Conservation (phyloP, 495 filamentous ascomycete species). For the Tuber melanosporum region DNA sequence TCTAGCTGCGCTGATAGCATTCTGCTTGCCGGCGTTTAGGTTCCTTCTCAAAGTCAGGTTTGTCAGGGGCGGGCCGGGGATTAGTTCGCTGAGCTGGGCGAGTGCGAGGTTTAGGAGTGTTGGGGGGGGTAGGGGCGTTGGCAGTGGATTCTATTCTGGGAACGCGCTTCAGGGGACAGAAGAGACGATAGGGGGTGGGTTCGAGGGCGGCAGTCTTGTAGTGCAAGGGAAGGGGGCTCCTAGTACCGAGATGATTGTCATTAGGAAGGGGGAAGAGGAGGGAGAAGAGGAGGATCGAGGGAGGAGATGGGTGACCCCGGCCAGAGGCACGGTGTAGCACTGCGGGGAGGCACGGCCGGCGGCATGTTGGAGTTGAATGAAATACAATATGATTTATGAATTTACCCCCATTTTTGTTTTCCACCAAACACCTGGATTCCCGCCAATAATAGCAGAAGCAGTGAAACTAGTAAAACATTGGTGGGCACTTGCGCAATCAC, state of each 20-base stretch:
- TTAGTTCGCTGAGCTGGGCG: background rate
- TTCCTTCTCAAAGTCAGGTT: background rate
- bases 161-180: background rate
- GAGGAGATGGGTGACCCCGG: background rate
- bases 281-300: background rate
- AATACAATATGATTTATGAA: background rate
- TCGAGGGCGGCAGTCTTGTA: background rate
- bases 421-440: background rate
- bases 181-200: background rate
- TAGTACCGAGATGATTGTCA: background rate
- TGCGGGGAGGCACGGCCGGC: background rate
- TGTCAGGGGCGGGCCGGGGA: background rate
- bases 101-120: background rate
- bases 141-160: background rate
- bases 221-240: background rate
- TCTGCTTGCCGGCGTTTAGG: background rate
- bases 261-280: background rate
- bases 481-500: background rate
- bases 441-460: background rate
- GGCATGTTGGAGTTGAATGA: background rate
- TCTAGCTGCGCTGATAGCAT: background rate
- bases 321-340: background rate
- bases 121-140: background rate
- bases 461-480: background rate
- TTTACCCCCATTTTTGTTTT: background rate